These are phyloP conservation scores for Oryza rufipogon DNA, from an alignment of 176 grass and related monocot genomes.

Conservation along the genomic window DNA sequence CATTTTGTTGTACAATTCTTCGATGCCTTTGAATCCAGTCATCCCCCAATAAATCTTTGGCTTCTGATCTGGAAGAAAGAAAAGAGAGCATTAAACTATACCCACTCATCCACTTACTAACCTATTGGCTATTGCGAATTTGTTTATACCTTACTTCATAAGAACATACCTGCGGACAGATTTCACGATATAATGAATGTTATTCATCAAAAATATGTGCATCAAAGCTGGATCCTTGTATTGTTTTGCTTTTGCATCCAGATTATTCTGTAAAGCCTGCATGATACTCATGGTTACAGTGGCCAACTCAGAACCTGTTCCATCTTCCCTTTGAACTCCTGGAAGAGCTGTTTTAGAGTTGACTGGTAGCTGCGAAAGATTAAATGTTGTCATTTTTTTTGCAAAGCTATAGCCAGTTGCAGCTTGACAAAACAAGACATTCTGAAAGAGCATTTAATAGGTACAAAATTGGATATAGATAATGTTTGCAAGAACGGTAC, in stretches of 20 bases:
- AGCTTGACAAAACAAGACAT: background rate
- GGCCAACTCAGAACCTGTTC: slow-evolving; percentile 79
- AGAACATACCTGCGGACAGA: slow-evolving; percentile 80
- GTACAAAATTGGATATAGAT: background rate
- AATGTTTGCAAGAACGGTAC: background rate
- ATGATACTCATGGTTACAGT: slow-evolving; percentile 92
- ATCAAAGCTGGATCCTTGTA: slow-evolving; percentile 91
- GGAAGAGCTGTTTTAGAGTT: slow-evolving; percentile 92
- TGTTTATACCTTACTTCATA: background rate
- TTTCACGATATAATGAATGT: slow-evolving; percentile 95
- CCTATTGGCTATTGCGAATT: slow-evolving; percentile 6
- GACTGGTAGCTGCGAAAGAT: slow-evolving; percentile 78
- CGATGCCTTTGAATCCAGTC: slow-evolving; percentile 97
- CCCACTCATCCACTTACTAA: background rate
- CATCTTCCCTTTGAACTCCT: slow-evolving; percentile 81
- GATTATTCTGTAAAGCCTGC: slow-evolving; percentile 93
- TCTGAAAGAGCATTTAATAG: background rate
- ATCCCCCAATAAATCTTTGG: slow-evolving; percentile 93
- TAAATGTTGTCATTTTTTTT: slow-evolving; percentile 30
- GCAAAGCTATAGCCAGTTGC: background rate
- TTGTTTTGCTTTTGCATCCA: slow-evolving; percentile 92
- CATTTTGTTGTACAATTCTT: slow-evolving; percentile 93
- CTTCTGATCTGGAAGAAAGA: slow-evolving; percentile 69
- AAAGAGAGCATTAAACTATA: slow-evolving; percentile 12
- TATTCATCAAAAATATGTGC: slow-evolving; percentile 95